Base-by-base conservation (phyloP, 192 early-diverging fungal species). In the Geosiphon pyriformis region DNA sequence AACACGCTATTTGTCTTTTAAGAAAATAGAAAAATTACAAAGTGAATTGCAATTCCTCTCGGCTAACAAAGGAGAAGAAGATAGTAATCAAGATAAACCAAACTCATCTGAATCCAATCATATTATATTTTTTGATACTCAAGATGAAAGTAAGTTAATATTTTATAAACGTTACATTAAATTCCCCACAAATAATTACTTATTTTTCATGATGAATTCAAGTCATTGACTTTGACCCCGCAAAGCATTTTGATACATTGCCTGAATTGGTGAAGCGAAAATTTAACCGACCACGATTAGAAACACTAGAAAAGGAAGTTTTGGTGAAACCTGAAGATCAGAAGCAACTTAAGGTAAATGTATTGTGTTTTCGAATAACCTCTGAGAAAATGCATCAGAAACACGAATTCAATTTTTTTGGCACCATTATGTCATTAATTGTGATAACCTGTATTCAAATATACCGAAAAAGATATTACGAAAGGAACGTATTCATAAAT, bases 241-340 rank as follows among this genome's bases (percentile, higher is more conserved):
- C 85, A 12, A 83, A 88, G 62, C 88, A 95, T 76, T 89, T 95
- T 74, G 78, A 89, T 58, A 95, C 93, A 29, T 78, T 83, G 34
- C 86, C 85, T 0, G 91, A 93, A 68, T 82, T 95, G 32, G 76
- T 94, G 2, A 72, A 72, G 51, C 78, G 93, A 55, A 93, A 82
- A 73, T 91, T 88, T 70, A 95, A 95, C 71, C 80, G 93, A 22
- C 92, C 94, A 0, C 80, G 78, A 33, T 60, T 81, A 61, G 71
- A 78, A 12, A 76, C 81, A 27, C 73, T 93, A 42, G 81, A 81
- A 55, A 67, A 83, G 37, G 73, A 74, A 18, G 37, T 70, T 27
- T 34, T 76, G 46, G 53, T 74, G 70, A 57, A 78, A 35, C 52
- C 72, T 65, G 55, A 76, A 55, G 66, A 79, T 29, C 54, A 67